Conservation (phyloP, 306 rosid species). For the Gastrolobium villosum region DNA sequence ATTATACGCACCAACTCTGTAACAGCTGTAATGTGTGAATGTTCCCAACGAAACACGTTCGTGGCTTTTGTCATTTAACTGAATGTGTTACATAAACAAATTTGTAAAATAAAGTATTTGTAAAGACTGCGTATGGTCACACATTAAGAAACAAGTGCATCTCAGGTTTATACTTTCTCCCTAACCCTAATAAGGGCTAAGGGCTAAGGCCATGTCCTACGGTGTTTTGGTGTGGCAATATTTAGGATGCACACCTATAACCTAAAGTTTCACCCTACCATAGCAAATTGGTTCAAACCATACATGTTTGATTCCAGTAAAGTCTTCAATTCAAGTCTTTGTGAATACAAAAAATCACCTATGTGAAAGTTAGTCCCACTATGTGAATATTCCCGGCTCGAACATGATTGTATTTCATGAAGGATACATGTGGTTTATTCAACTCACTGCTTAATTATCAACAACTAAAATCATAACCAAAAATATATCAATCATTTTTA, state of each 20-base stretch:
- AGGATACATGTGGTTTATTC: no score
- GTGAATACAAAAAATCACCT: no score
- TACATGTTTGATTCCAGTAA: no score
- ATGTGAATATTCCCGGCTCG: no score
- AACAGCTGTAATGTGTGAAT: slow-evolving; percentile 47
- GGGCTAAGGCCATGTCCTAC: not conserved
- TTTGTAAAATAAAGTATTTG: not conserved
- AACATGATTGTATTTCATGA: no score
- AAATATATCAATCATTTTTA: no score
- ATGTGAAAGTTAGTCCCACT: no score
- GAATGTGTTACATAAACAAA: slow-evolving; percentile 18
- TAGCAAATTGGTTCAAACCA: no score
- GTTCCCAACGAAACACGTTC: slow-evolving; percentile 48
- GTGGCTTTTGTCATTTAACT: slow-evolving; percentile 46
- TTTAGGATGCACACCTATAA: not conserved
- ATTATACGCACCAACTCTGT: slow-evolving; percentile 42
- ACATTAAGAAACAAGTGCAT: slow-evolving; percentile 11
- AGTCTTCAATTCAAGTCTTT: no score
- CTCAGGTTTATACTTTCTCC: slow-evolving; percentile 23
- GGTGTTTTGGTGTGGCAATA: not conserved
- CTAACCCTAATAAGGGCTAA: not conserved
- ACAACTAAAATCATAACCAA: no score
- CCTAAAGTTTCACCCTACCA: not conserved
- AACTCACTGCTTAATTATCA: no score
- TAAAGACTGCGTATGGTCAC: not conserved